phyloP scores from a whole-genome alignment of 176 grass and related monocot genomes.

The Ensete glaucum region DNA sequence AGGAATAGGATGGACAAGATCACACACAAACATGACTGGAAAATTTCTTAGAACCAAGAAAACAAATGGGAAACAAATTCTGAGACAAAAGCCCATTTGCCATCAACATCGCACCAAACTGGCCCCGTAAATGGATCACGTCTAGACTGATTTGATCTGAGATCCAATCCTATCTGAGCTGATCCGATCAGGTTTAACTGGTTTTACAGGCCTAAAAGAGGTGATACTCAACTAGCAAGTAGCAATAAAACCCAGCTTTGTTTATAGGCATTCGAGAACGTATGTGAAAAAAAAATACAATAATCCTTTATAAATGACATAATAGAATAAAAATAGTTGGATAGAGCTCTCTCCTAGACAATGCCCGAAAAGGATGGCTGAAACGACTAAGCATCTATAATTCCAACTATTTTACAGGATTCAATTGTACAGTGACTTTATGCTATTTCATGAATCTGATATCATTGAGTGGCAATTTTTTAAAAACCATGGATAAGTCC shows the following conservation, averaged over 20 bases:
- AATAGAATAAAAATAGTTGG: constrained; percentile 5
- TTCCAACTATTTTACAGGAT: background rate
- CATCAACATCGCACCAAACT: no score
- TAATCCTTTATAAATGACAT: background rate
- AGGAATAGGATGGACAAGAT: no score
- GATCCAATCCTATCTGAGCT: no score
- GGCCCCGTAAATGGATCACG: no score
- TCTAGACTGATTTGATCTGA: no score
- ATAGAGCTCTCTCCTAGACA: background rate
- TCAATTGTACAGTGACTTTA: background rate
- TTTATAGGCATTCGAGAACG: background rate
- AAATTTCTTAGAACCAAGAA: no score
- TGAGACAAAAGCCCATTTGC: no score
- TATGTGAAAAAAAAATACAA: background rate
- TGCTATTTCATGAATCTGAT: background rate
- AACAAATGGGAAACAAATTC: no score
- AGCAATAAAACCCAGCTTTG: background rate
- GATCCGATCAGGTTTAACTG: no score
- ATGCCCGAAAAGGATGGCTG: background rate
- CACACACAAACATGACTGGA: no score
- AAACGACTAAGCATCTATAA: background rate
- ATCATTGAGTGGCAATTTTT: background rate
- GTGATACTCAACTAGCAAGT: no score
- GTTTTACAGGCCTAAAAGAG: no score
- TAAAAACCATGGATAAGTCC: background rate